Evolutionary conservation across 805 yeast species (phyloP), one percentile per base, ranked within the genome.

Genomic region (Deakozyma indianensis): DNA sequence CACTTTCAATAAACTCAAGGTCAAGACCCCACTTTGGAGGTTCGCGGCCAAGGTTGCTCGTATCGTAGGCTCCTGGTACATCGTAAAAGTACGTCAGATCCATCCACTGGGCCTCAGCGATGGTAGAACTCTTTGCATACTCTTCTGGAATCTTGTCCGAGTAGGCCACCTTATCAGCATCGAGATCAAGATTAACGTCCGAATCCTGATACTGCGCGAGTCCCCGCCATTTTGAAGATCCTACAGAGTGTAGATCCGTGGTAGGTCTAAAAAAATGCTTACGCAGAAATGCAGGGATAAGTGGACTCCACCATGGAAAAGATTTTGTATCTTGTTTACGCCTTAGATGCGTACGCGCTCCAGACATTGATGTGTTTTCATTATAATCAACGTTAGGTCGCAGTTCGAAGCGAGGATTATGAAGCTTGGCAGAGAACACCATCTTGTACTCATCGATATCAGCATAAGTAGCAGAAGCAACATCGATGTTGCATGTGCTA

Each of bases 41-140:
- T 20, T n/a, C 38, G 18, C 18, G 5, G 11, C 5, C 18, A 20
- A n/a, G 24, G n/a, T 27, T n/a, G 9, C 9, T 21, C 18, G 27
- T 2, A 2, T 11, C 28, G 2, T 75, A 78, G 1, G 53, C 45
- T 0, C 96, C 96, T 0, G 90, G 85, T 2, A 69, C 56, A 58
- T 92, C 97, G 53, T 70, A 81, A 56, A 73, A 78, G 54, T 83
- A 83, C 3, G 69, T 64, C 1, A 85, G 35, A n/a, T 69, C 63
- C 0, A 78, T 67, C 3, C 58, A 58, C 0, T 75, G 73, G 0
- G 92, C 72, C 48, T 79, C 83, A 3, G 87, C 53, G 1, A 92
- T 60, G 42, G 75, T 74, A 4, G 92, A 75, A 50, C 74, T 81
- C 59, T 80, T 83, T 0, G 92, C 97, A 61, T 92, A 92, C 56